Evolutionary conservation across 306 rosid genomes (phyloP).

Genomic region (Acacia melanoxylon): DNA sequence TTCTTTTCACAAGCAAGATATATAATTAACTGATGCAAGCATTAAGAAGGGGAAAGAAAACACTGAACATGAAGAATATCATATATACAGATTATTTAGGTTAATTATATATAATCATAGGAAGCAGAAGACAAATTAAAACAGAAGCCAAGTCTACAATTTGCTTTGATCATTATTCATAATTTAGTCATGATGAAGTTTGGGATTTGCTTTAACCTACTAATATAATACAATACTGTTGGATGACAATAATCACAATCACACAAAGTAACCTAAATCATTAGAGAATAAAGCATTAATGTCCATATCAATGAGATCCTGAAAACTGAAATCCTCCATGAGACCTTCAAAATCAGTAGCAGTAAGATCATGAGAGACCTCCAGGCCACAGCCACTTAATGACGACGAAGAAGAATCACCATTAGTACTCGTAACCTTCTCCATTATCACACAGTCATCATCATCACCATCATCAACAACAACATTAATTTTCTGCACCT

Average conservation of each 20-base stretch:
- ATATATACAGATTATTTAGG: background rate
- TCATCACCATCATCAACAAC: background rate
- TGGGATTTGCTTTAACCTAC: no score
- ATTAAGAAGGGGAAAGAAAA: background rate
- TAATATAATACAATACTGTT: no score
- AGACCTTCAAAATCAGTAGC: background rate
- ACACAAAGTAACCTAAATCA: conserved; percentile 15
- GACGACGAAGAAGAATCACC: background rate
- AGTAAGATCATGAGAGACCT: background rate
- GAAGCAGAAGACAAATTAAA: background rate
- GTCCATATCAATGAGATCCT: conserved; percentile 34
- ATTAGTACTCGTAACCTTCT: background rate
- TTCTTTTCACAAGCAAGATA: no score
- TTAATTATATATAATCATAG: background rate
- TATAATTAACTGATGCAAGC: background rate
- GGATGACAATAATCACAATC: background rate
- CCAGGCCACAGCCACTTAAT: background rate
- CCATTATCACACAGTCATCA: background rate
- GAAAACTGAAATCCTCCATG: conserved; percentile 30
- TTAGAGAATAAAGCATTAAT: background rate
- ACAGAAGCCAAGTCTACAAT: background rate
- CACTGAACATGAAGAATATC: background rate
- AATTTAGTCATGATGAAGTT: no score
- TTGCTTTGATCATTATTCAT: background rate
- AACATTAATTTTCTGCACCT: background rate